Conservation (phyloP, 2,329 filamentous ascomycete genomes). For the Colletotrichum lentis region DNA sequence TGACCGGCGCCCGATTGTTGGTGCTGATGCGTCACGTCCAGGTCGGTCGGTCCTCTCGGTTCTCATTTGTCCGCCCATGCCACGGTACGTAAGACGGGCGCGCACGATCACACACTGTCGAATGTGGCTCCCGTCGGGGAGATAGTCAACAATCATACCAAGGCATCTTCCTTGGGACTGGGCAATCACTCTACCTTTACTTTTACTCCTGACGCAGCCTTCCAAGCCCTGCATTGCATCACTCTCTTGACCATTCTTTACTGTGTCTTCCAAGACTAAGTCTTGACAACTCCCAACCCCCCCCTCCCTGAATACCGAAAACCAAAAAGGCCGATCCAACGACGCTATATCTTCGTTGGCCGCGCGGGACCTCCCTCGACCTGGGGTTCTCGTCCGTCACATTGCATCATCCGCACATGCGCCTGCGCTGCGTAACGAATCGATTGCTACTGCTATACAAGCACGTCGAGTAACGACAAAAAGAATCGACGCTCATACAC, state of each 20-base stretch:
- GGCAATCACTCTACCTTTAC: not conserved
- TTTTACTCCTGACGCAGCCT: constrained; percentile 1
- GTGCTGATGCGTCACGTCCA: not conserved
- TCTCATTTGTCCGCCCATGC: not conserved
- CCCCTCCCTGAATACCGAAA: too few relatives aligned
- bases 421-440: constrained; percentile 15
- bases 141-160: not conserved
- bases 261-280: not conserved
- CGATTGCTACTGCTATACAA: constrained; percentile 25
- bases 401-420: constrained; percentile 12
- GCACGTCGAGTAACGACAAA: constrained; percentile 3
- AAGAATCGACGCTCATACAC: constrained; percentile 7
- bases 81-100: constrained; percentile 24
- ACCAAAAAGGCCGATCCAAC: not conserved
- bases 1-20: not conserved
- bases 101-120: constrained; percentile 30
- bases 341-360: not conserved
- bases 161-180: constrained; percentile 2
- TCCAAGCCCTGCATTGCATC: not conserved
- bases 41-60: not conserved
- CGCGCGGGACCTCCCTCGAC: not conserved
- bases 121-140: not conserved
- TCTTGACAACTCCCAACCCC: too few relatives aligned
- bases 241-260: not conserved
- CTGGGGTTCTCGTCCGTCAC: constrained; percentile 5